A percentile compares a stretch with the other conserved stretches of the same genome.
Evolutionary conservation across 2,329 filamentous ascomycete species (phyloP).

Genomic region (Chaetomium sp.): DNA sequence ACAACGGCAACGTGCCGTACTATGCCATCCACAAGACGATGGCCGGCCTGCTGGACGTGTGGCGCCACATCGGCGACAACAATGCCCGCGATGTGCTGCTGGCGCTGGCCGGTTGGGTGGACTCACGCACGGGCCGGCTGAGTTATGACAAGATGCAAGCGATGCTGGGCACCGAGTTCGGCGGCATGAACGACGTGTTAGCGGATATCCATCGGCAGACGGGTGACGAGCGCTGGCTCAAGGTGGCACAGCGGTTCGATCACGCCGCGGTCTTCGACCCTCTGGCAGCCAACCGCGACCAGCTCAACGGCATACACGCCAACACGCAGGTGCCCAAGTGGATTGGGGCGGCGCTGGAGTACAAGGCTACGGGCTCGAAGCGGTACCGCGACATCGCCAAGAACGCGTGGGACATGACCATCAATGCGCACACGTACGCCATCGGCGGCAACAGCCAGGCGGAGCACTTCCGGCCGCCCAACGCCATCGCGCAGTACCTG

Average conservation of each 20-base stretch:
- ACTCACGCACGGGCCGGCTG: constrained; percentile 48
- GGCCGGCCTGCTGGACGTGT: constrained; percentile 54
- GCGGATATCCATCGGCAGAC: constrained; percentile 52
- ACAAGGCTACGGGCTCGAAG: constrained; percentile 49
- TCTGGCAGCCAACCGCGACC: constrained; percentile 48
- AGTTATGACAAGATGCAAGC: constrained; percentile 50
- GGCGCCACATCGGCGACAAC: constrained; percentile 47
- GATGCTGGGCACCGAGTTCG: constrained; percentile 53
- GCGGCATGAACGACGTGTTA: constrained; percentile 57
- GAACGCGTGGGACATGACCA: constrained; percentile 53
- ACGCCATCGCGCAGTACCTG: constrained; percentile 50
- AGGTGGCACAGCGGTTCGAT: constrained; percentile 52
- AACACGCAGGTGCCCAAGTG: constrained; percentile 59
- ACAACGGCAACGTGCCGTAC: constrained; percentile 55
- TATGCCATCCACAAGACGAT: constrained; percentile 59
- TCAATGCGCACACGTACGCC: constrained; percentile 52
- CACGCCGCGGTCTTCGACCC: constrained; percentile 52
- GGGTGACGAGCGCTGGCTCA: constrained; percentile 50
- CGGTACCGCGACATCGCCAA: constrained; percentile 52
- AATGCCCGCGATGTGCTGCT: constrained; percentile 49
- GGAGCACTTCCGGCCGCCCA: constrained; percentile 53
- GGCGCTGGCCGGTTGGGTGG: constrained; percentile 51
- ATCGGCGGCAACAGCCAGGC: constrained; percentile 57
- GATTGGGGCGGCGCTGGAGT: constrained; percentile 54
- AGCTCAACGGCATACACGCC: constrained; percentile 52